Evolutionary conservation across 2,329 filamentous ascomycete genomes (phyloP).

Genomic region (Fusarium sterilihyphosum): DNA sequence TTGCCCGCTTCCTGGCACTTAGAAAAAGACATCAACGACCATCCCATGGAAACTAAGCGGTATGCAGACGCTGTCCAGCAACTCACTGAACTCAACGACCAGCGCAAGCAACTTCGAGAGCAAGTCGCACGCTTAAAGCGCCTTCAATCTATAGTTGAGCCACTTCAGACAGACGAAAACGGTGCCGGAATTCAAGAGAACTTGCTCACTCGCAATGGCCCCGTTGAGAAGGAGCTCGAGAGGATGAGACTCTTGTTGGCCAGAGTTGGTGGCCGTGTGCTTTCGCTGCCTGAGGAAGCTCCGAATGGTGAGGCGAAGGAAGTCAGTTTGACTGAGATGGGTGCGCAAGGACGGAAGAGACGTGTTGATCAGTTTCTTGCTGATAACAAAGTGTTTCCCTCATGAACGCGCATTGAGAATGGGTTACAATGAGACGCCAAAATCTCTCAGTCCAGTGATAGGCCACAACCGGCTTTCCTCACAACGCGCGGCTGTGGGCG

Average conservation of each 20-base stretch:
- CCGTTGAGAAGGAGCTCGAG: constrained; percentile 73
- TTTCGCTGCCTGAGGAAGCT: constrained; percentile 29
- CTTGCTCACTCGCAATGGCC: constrained; percentile 71
- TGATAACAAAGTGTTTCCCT: constrained; percentile 38
- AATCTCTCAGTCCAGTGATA: background rate
- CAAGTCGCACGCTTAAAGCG: constrained; percentile 59
- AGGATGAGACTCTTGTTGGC: constrained; percentile 72
- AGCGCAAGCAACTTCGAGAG: constrained; percentile 48
- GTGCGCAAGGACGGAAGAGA: constrained; percentile 35
- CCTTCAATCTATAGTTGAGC: constrained; percentile 62
- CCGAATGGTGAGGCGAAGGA: background rate
- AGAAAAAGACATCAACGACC: constrained; percentile 48
- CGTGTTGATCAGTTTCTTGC: constrained; percentile 42
- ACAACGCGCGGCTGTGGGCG: too few species aligned
- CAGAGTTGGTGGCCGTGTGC: constrained; percentile 66
- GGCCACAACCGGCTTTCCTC: background rate
- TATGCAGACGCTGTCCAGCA: constrained; percentile 62
- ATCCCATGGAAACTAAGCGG: constrained; percentile 59
- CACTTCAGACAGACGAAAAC: constrained; percentile 45
- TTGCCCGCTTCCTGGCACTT: constrained; percentile 60
- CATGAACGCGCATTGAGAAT: constrained; percentile 6
- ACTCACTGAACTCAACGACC: constrained; percentile 60
- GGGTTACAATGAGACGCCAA: background rate
- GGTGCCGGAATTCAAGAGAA: constrained; percentile 68
- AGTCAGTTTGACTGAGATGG: constrained; percentile 17